Conservation (phyloP, 1,284 basidiomycete species). For the Cutaneotrichosporon dermatis region DNA sequence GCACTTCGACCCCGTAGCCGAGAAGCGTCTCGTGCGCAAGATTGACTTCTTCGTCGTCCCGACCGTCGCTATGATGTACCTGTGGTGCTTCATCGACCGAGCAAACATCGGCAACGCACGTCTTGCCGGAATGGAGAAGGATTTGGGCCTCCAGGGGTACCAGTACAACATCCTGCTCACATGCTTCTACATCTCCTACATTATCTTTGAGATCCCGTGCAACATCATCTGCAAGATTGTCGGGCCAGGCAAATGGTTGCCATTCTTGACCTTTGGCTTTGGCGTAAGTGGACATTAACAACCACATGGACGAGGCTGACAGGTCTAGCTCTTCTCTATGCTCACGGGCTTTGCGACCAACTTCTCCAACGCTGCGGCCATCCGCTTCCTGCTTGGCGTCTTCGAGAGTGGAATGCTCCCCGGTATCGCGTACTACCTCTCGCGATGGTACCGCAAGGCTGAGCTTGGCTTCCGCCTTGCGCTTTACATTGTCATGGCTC, state of each 20-base stretch:
- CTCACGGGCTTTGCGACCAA: conserved; percentile 29
- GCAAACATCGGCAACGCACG: conserved; percentile 25
- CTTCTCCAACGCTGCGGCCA: conserved; percentile 27
- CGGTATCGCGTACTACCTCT: conserved; percentile 24
- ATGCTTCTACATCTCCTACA: conserved; percentile 22
- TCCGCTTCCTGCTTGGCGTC: conserved; percentile 27
- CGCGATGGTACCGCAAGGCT: conserved; percentile 21
- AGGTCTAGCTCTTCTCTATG: conserved; percentile 12
- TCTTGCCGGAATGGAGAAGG: conserved; percentile 21
- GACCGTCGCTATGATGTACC: conserved; percentile 17
- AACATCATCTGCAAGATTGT: conserved; percentile 21
- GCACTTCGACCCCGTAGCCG: conserved; percentile 18
- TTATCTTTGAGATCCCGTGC: conserved; percentile 7
- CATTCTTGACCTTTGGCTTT: conserved; percentile 19
- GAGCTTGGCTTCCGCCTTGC: conserved; percentile 22
- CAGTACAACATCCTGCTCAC: conserved; percentile 26
- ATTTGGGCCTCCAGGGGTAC: conserved; percentile 18
- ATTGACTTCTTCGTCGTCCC: conserved; percentile 26
- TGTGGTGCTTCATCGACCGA: conserved; percentile 20
- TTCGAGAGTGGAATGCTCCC: conserved; percentile 27
- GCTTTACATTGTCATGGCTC: conserved; percentile 21
- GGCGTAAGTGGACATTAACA: conserved; percentile 4
- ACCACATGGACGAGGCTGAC: not conserved
- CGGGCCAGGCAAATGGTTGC: conserved; percentile 16
- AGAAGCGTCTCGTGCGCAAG: conserved; percentile 22